Percentiles rank a stretch among this genome's conserved stretches.
Conservation (phyloP, 2,329 filamentous ascomycete species). For the Tolypocladium ovalisporum region DNA sequence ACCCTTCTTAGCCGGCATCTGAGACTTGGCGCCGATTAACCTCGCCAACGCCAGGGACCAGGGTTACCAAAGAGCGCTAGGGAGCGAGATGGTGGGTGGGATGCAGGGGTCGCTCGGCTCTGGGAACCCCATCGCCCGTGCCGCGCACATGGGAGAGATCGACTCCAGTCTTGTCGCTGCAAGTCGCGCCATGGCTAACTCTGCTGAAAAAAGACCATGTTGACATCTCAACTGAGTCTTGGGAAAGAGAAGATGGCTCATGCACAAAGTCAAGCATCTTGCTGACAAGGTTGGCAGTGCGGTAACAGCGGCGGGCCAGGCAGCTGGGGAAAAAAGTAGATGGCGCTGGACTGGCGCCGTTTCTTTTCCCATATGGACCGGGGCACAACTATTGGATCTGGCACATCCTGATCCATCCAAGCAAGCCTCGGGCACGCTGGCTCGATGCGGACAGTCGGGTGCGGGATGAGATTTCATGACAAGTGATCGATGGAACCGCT, state of each 20-base stretch:
- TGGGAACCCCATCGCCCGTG: not conserved
- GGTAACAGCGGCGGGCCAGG: not conserved
- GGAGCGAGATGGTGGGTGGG: not conserved
- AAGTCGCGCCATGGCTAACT: not conserved
- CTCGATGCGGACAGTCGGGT: not conserved
- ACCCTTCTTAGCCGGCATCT: not conserved
- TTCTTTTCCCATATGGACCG: not conserved
- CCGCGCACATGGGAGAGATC: not conserved
- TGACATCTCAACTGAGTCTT: not conserved
- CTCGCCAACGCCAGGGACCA: not conserved
- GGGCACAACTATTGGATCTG: not conserved
- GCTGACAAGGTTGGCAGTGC: not conserved
- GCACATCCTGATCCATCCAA: not conserved
- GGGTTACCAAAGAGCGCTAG: not conserved
- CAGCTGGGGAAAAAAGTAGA: not conserved
- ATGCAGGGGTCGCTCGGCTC: not conserved
- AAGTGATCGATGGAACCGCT: not conserved
- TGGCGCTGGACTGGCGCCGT: not conserved
- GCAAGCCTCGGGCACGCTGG: not conserved
- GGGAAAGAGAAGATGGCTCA: not conserved
- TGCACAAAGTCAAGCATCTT: not conserved
- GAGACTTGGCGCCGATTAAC: not conserved
- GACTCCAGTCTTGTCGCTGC: not conserved
- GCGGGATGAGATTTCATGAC: not conserved
- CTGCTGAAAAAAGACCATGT: not conserved